Evolutionary conservation across 345 rosid species (phyloP), one percentile per base, ranked within the genome.

Genomic region (Boechera stricta): DNA sequence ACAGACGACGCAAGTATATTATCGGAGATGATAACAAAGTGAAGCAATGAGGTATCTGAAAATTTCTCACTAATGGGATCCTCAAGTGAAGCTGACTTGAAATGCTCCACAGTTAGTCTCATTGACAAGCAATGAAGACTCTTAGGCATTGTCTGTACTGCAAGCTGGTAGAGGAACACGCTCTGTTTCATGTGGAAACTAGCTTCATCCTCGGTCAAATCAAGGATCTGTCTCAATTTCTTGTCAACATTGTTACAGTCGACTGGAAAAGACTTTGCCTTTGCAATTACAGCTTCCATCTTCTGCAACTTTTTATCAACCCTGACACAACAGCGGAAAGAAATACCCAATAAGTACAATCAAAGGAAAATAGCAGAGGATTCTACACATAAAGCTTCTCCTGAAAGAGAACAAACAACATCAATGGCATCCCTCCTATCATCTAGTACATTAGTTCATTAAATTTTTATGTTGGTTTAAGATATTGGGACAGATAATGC

Each of bases 91-190:
- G 67, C 47, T 18, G 89, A 86, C 85, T 83, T 84, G 83, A 91
- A 96, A 86, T 89, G 88, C 64, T 91, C 97, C 64, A 90, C 90
- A 5, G 98, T 93, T 78, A 96, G 81, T 75, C 87, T 89, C 89
- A 93, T 86, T 74, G 92, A 92, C 75, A 91, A 83, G 87, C 98
- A 93, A 83, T 93, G 97, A 67, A 87, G 97, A 85, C 97, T 87
- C 87, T 90, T 96, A 12, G 98, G 98, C 82, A 90, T 89, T 55
- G 96, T 95, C 78, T 96, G 98, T 51, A 93, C 89, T 35, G 95
- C 97, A 57, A 93, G 87, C 80, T 89, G 96, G 80, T 88, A 87
- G 57, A 89, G 89, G 83, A 83, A 89, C 76, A 88, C 88, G 81
- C 89, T 85, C 85, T 86, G 94, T 83, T 85, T 91, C 88, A 82